Percentiles rank a stretch among this genome's conserved stretches.
Evolutionary conservation across 169 alveolate species (phyloP).

Genomic region (Blepharisma undulans): DNA sequence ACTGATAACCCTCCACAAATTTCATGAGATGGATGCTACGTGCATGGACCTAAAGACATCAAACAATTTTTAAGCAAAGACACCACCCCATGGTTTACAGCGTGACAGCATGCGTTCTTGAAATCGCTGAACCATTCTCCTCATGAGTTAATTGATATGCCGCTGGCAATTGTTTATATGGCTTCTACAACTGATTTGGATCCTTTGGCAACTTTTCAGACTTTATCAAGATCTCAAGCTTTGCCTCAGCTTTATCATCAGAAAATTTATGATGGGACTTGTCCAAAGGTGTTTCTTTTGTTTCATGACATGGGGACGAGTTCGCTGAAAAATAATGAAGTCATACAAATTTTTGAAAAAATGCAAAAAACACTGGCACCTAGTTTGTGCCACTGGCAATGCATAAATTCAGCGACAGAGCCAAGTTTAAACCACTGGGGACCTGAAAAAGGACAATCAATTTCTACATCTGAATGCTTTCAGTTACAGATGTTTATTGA

Average conservation of each 20-base stretch:
- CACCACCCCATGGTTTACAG: constrained; percentile 20
- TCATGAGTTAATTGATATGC: constrained; percentile 35
- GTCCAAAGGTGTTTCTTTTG: neutral
- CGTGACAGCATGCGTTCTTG: constrained; percentile 2
- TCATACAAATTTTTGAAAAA: neutral
- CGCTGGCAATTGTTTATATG: neutral
- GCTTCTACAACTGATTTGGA: constrained; percentile 31
- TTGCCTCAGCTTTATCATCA: neutral
- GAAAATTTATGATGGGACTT: neutral
- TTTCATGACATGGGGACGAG: neutral
- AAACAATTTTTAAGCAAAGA: neutral
- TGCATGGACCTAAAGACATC: neutral
- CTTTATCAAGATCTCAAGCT: constrained; percentile 1
- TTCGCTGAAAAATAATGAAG: neutral
- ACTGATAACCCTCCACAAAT: neutral
- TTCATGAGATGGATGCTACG: neutral
- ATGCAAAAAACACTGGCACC: neutral
- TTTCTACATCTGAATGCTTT: neutral
- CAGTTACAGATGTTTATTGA: constrained; percentile 2
- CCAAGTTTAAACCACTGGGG: neutral
- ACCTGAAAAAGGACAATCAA: neutral
- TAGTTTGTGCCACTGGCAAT: neutral
- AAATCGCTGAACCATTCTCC: neutral
- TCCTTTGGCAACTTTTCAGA: constrained; percentile 23
- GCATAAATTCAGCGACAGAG: neutral